Evolutionary conservation across 345 rosid genomes (phyloP), one percentile per base, ranked within the genome.

Genomic region (Eucalyptus curtisii): DNA sequence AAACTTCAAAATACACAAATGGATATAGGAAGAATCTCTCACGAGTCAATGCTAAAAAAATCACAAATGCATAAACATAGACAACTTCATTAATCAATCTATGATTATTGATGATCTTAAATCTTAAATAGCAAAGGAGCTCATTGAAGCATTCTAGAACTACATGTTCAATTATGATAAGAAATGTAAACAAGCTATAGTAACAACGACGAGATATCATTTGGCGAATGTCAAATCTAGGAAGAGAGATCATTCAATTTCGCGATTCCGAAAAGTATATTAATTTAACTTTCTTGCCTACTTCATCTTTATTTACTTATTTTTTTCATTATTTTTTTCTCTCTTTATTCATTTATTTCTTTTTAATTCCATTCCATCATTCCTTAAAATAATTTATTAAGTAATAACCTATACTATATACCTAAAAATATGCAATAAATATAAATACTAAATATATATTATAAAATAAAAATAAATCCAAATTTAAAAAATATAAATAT

Each of bases 241-340:
- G 19, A 68, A 68, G 37, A 68, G 11, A 31, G 79, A 68, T 68
- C 12, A 8, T 31, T 66, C 22, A 16, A 8, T 66, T 31, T 66
- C 12, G 11, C 7, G 2, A 66, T 66, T 66, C 3, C 8, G 20
- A 66, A 31, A 1, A 4, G 2, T 2, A 66, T 31, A 4, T 2
- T 8, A 8, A 17, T 66, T 66, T 8, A 37, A 16, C 42, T 59
- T 33, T 66, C 12, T 68, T 3, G 1, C 7, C 6, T 68, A 68
- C 4, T 68, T 68, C 42, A 33, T 68, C 5, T 68, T 33, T 16
- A 16, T 31, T 16, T 68, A 8, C 25, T 68, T 33, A 17, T 31
- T 17, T 3, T 8, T 16, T 40, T 37, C n/a, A 13, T n/a, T n/a
- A 8, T 31, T 31, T 68, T 59, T n/a, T n/a, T n/a, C n/a, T n/a